These are phyloP conservation scores for Blastomyces parvus DNA, from an alignment of 2,329 filamentous ascomycete genomes.

Conservation along the genomic window DNA sequence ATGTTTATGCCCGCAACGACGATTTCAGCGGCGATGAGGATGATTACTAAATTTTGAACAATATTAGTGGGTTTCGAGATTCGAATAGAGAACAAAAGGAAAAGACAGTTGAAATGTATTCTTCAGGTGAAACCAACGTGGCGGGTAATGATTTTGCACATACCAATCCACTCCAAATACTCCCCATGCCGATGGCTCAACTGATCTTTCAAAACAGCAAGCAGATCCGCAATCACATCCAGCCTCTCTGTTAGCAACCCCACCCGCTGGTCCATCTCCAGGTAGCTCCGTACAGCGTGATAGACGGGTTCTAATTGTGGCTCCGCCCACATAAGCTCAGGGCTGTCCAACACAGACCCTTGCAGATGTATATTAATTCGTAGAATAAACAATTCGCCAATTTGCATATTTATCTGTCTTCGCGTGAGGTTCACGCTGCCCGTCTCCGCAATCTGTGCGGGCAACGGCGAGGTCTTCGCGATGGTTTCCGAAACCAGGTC, in stretches of 20 bases:
- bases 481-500: conserved; percentile 91
- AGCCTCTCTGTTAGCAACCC: conserved; percentile 78
- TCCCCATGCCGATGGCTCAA: conserved; percentile 86
- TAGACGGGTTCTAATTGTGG: conserved; percentile 95
- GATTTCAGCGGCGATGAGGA: conserved; percentile 92
- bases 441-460: conserved; percentile 81
- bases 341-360: conserved; percentile 89
- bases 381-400: conserved; percentile 94
- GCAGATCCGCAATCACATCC: conserved; percentile 83
- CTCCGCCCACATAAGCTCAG: conserved; percentile 97
- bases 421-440: conserved; percentile 84
- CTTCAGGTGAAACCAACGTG: neutral
- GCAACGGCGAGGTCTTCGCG: conserved; percentile 84
- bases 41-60: conserved; percentile 55
- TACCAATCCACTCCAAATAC: conserved; percentile 82
- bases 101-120: conserved; percentile 14
- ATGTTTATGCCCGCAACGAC: conserved; percentile 90
- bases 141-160: conserved; percentile 27
- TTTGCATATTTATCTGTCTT: conserved; percentile 97
- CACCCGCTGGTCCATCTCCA: conserved; percentile 97
- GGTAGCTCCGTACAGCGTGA: conserved; percentile 84
- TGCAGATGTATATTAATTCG: conserved; percentile 97
- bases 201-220: conserved; percentile 92
- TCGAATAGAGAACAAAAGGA: neutral
- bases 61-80: neutral